Evolutionary conservation across 2,329 filamentous ascomycete genomes (phyloP).

Genomic region (Penicillium sp.): DNA sequence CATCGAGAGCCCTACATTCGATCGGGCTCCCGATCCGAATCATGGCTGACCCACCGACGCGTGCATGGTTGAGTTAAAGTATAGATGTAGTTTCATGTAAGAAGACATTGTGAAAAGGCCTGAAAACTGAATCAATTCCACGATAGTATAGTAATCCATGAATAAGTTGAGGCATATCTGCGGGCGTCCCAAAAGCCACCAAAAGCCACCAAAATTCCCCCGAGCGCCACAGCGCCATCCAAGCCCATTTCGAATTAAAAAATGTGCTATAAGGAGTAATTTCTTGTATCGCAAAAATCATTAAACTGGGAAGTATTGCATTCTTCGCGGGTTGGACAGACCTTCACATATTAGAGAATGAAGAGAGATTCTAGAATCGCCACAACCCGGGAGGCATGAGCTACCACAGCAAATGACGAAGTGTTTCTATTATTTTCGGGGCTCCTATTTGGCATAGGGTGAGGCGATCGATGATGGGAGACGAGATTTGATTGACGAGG

Average conservation of each 20-base stretch:
- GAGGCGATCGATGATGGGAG: not conserved
- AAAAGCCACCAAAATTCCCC: not conserved
- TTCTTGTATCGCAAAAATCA: not conserved
- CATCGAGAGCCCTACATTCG: constrained; percentile 2
- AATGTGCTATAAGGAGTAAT: not conserved
- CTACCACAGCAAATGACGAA: not conserved
- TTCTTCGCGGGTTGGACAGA: not conserved
- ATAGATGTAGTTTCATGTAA: not conserved
- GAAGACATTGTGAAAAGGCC: not conserved
- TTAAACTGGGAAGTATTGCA: not conserved
- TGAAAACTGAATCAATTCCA: not conserved
- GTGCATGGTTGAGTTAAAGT: no score
- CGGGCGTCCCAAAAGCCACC: no score
- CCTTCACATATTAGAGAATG: not conserved
- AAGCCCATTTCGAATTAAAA: not conserved
- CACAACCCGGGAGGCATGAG: not conserved
- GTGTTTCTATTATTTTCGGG: not conserved
- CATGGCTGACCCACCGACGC: not conserved
- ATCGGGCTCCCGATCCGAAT: constrained; percentile 2
- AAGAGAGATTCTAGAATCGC: not conserved
- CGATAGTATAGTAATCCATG: no score
- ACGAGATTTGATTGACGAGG: not conserved
- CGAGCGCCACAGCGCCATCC: not conserved
- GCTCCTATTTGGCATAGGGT: not conserved
- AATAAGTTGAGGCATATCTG: no score